phyloP scores from a whole-genome alignment of 2,329 filamentous ascomycete genomes.

The Zymoseptoria crescenta region DNA sequence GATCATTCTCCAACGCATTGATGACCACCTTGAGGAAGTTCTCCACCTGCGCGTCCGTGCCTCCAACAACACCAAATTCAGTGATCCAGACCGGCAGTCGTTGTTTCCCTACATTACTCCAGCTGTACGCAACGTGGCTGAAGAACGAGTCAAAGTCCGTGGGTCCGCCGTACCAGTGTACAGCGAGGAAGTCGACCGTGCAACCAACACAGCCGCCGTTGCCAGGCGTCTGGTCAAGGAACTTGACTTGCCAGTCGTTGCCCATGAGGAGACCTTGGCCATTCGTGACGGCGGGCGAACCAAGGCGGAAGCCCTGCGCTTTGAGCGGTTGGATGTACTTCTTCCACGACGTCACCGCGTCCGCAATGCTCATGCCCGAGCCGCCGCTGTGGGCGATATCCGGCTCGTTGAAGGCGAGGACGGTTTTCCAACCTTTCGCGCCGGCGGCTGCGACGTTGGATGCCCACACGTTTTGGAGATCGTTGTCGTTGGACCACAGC shows the following conservation, averaged over 20 bases:
- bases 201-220: background rate
- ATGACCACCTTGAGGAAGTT: background rate
- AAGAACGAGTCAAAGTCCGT: background rate
- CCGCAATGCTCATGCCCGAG: background rate
- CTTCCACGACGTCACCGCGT: background rate
- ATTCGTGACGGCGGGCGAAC: background rate
- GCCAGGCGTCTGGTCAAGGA: background rate
- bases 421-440: background rate
- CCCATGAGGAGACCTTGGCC: background rate
- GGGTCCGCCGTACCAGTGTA: background rate
- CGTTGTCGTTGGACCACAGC: background rate
- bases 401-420: background rate
- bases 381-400: background rate
- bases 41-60: background rate
- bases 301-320: background rate
- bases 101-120: background rate
- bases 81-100: background rate
- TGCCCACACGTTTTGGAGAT: background rate
- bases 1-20: background rate
- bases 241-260: background rate
- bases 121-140: background rate
- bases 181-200: background rate
- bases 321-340: background rate
- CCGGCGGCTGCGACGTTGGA: background rate
- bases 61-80: background rate